Base-by-base conservation (phyloP, 345 rosid genomes). In the Clausena lansium region DNA sequence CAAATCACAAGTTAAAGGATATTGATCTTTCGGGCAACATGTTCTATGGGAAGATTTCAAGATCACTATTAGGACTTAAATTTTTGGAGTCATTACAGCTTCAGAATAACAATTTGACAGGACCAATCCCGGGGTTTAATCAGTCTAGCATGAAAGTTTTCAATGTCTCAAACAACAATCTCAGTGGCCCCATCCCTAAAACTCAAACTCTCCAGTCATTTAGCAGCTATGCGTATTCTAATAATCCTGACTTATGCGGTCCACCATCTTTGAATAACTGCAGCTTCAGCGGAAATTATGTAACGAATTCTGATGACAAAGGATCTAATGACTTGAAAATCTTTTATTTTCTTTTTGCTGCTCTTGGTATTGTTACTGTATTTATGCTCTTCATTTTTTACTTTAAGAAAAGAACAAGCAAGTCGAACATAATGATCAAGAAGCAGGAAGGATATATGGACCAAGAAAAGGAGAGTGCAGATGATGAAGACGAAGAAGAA, bases 101-200 rank as follows among this genome's bases (percentile, higher is more conserved):
- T 74, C 88, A 88, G 72, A 82, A 76, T 30, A 90, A 88, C 83
- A 54, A 41, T 41, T 73, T 86, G 78, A 81, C 85, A 70, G 90
- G 90, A 13, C 33, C 67, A 22, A 73, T 88, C 45, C 88, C 84
- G 0, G 87, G 38, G 38, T 83, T 88, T 6, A 33, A 78, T 47
- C 87, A 85, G 65, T 39, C 78, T 22, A 62, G 78, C 64, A 71
- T 85, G 80, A 65, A 9, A 61, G 59, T n/a, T 2, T 81, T 88
- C 64, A n/a, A n/a, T n/a, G n/a, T n/a, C n/a, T n/a, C n/a, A n/a
- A n/a, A n/a, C n/a, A n/a, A n/a, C n/a, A n/a, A n/a, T n/a, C n/a
- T n/a, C n/a, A n/a, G n/a, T 33, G 90, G 90, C 36, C 32, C 39
- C 8, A 84, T 85, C 55, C 93, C 91, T 1, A 30, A 2, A 22